Base-by-base conservation (phyloP, 1,284 basidiomycete species). In the Leccinum ponderosum region DNA sequence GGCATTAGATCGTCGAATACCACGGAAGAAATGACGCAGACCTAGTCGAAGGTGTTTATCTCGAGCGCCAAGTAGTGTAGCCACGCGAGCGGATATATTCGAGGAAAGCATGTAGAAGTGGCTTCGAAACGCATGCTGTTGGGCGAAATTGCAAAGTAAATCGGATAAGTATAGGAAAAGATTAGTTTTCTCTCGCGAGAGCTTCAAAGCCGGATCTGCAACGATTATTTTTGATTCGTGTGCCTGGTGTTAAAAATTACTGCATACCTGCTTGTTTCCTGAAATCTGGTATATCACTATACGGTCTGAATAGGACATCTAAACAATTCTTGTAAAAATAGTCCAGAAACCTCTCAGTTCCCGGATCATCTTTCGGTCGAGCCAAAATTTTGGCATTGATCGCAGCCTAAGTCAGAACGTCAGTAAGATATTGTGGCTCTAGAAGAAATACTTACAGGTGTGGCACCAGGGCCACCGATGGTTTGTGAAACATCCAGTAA, bases 11-110 rank as follows among this genome's bases (percentile, higher is more conserved):
- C 55, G 48, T 39, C 62, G 56, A 52, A 61, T 25, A 14, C 11
- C 47, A 37, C 52, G 48, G 17, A 14, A 33, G 27, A 55, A 53
- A 15, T 12, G 52, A 31, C 29, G 78, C 86, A 64, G 71, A 96
- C 94, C 91, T 73, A 97, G 86, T 42, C 93, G 87, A 56, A 98
- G 81, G 72, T 97, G 93, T 76, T 98, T 98, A 73, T 98, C 95
- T 69, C 87, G 87, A 51, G 88, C 85, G 64, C 85, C 87, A 55
- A 98, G 82, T 50, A 97, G 77, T n/a, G 88, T 86, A 42, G 90
- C 91, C 62, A 96, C 79, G 63, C 89, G 87, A 50, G 81, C 73
- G 50, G 91, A 81, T 63, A 97, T 84, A 62, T 87, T 86, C 48
- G 89, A 87, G 1, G 93, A 89, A 64, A 97, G 83, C 71, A 98